Evolutionary conservation across 2,329 filamentous ascomycete species (phyloP), one percentile per base, ranked within the genome.

Genomic region (Stagonosporopsis vannaccii): DNA sequence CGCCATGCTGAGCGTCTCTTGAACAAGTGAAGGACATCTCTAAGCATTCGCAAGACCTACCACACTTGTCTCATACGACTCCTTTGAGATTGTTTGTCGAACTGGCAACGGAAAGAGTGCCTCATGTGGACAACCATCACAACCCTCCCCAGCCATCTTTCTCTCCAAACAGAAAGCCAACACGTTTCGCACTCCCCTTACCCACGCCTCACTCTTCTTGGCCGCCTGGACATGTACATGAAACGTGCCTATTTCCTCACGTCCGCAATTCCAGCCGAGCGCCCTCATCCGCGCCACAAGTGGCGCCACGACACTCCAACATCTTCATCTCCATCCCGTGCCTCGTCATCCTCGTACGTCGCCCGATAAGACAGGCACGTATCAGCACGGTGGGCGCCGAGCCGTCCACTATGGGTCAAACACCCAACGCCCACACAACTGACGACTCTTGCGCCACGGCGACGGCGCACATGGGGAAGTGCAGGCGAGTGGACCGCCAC

Each of bases 321-420:
- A 2, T 32, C 28, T 48, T 20, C 41, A 44, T 11, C 12, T 30
- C 47, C 30, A 15, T 20, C 42, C 42, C 42, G 20, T 47, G 47
- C 53, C 36, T 51, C 46, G 41, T 56, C 46, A 46, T 19, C 30
- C 47, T 47, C 19, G 25, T 43, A 48, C 47, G 30, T 48, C 26
- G 8, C 25, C 36, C 26, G 20, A 39, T 39, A 43, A 42, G 25
- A 42, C 23, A 23, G 15, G 8, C 23, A 48, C 30, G 32, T 44
- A 48, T 35, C 22, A 22, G 30, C 39, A 51, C 46, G 20, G 25
- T 45, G 20, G 26, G 19, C 17, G 19, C 49, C 19, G 26, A 26
- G 23, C 36, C 36, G 36, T 40, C 44, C 12, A 20, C 23, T 40
- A 26, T 30, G 42, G 35, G 25, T 47, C 47, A 42, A 48, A 51